Evolutionary conservation across 176 grass and related monocot genomes (phyloP), one percentile per base, ranked within the genome.

Genomic region (Ensete glaucum): DNA sequence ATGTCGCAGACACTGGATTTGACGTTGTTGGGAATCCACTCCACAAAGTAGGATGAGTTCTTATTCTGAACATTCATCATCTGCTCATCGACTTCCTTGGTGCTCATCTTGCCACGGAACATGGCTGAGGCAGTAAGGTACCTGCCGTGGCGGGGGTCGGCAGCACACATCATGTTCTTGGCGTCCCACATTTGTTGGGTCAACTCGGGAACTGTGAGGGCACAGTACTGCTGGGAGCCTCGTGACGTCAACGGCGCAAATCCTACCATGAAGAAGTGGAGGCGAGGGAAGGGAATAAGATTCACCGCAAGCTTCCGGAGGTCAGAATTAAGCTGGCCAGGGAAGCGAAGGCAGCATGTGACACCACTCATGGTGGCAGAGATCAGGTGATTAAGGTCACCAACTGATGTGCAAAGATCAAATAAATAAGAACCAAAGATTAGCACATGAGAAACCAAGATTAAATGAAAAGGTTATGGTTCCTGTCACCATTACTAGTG

Each of bases 111-210:
- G 15, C 73, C 73, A 1, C 73, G 73, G 54, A 75, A 75, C 73
- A 75, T 75, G 54, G 73, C 73, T 11, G 73, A 75, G 8, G 73
- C 73, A 11, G 73, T 75, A 2, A 75, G 54, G 54, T 75, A 75
- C 9, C 73, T 22, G 54, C 73, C 73, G 21, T 60, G 73, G 15
- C 73, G 73, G 27, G 73, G 73, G 19, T 75, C 54, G 12, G 73
- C 73, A 1, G 73, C 73, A 20, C 73, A 75, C 73, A 75, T 75
- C 73, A 75, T 75, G 73, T 75, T 75, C 73, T 75, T 75, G 12
- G 73, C 54, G 3, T 75, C 73, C 73, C 73, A 75, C 73, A 75
- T 75, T 58, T 75, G 73, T 12, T 75, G 73, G 53, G 73, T 75
- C 26, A 75, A n/a, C 54, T 75, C 73, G n/a, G 73, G 73, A n/a